phyloP scores from a whole-genome alignment of 495 filamentous ascomycete species.

The Lepraria neglecta region DNA sequence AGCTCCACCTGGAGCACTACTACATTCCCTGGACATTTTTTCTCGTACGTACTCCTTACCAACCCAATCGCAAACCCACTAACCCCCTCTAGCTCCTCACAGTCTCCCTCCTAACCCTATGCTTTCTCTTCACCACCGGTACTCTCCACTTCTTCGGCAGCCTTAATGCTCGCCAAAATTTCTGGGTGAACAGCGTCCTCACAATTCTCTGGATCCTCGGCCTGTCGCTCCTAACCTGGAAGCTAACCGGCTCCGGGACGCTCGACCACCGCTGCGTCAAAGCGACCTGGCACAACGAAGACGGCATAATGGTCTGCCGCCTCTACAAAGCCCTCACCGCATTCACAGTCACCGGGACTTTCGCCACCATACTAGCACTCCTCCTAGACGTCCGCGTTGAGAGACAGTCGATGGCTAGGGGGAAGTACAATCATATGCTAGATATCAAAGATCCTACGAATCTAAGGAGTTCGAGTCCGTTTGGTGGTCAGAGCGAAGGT shows the following conservation, averaged over 20 bases:
- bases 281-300: conserved; percentile 50
- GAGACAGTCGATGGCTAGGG: conserved; percentile 7
- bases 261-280: conserved; percentile 52
- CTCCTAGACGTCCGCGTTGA: conserved; percentile 23
- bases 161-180: conserved; percentile 51
- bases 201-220: conserved; percentile 52
- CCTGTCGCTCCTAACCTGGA: conserved; percentile 52
- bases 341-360: conserved; percentile 51
- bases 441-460: conserved; percentile 20
- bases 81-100: conserved; percentile 44
- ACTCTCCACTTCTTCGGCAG: conserved; percentile 50
- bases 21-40: conserved; percentile 60
- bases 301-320: conserved; percentile 55
- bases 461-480: conserved; percentile 14
- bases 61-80: conserved; percentile 10
- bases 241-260: conserved; percentile 42
- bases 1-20: conserved; percentile 49
- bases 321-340: conserved; percentile 61
- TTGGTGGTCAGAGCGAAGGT: neutral
- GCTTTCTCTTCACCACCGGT: conserved; percentile 48
- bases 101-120: conserved; percentile 49
- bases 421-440: conserved; percentile 27
- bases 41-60: conserved; percentile 42
- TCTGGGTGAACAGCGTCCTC: conserved; percentile 46
- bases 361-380: conserved; percentile 20